phyloP scores from a whole-genome alignment of 208 protist species.

The Wallacemonas sp. region DNA sequence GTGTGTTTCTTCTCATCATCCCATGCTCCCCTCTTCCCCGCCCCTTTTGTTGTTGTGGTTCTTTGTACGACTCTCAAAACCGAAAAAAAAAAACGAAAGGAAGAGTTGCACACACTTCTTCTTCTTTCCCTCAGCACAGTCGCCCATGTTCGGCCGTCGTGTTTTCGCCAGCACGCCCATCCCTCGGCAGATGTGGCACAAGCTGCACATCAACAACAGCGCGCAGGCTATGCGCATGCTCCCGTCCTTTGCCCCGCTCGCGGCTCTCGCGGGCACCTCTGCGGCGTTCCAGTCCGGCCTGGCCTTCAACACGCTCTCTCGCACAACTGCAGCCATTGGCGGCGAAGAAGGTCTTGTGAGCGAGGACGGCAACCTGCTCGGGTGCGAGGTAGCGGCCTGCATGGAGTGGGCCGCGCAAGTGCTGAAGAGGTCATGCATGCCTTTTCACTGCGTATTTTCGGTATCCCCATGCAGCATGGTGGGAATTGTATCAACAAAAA shows the following conservation, averaged over 20 bases:
- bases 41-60: conserved; percentile 13
- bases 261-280: conserved; percentile 17
- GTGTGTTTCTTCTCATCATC: neutral
- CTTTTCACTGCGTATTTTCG: conserved; percentile 22
- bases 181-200: conserved; percentile 68
- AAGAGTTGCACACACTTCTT: neutral
- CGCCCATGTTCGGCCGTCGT: conserved; percentile 75
- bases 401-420: conserved; percentile 35
- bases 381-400: conserved; percentile 34
- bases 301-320: conserved; percentile 38
- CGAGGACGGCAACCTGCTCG: conserved; percentile 33
- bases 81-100: neutral
- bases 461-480: conserved; percentile 27
- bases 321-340: conserved; percentile 31
- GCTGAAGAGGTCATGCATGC: conserved; percentile 16
- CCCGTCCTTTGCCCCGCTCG: conserved; percentile 36
- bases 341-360: conserved; percentile 37
- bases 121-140: neutral
- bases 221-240: conserved; percentile 42
- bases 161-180: conserved; percentile 77
- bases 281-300: conserved; percentile 29
- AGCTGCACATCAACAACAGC: conserved; percentile 67
- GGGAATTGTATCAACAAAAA: conserved; percentile 10
- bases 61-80: too few species aligned
- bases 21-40: neutral